A percentile compares a stretch with the other conserved stretches of the same genome.
Evolutionary conservation across 192 early-diverging fungal species (phyloP).

Genomic region (Coemansia sp.): DNA sequence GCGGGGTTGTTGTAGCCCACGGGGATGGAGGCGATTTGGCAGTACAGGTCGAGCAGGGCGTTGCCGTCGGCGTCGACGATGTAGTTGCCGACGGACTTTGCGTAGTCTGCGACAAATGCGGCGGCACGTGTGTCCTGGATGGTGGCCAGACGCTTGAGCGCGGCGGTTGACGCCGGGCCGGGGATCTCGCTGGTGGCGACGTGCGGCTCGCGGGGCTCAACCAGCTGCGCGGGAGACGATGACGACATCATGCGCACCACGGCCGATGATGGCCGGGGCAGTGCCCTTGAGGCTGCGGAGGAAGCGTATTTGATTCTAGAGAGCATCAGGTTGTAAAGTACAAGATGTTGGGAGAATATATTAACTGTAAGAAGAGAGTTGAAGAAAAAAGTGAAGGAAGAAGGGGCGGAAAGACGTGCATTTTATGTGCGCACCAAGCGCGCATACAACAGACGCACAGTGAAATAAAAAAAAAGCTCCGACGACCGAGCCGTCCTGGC

Average conservation of each 20-base stretch:
- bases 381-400: neutral
- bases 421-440: neutral
- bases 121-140: constrained; percentile 69
- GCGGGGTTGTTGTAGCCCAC: constrained; percentile 70
- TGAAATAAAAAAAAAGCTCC: too few species aligned
- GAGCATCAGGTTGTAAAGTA: neutral
- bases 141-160: constrained; percentile 50
- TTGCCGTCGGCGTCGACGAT: constrained; percentile 74
- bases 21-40: constrained; percentile 72
- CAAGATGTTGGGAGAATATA: neutral
- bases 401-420: neutral
- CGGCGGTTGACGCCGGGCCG: constrained; percentile 57
- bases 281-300: neutral
- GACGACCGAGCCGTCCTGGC: neutral
- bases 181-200: constrained; percentile 56
- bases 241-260: constrained; percentile 16
- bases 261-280: neutral
- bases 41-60: constrained; percentile 64
- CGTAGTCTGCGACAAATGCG: constrained; percentile 62
- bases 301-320: constrained; percentile 1
- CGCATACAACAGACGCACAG: too few species aligned
- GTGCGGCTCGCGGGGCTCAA: constrained; percentile 59
- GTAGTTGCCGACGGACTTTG: constrained; percentile 69
- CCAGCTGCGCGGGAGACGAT: too few species aligned
- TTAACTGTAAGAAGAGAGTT: too few species aligned